phyloP scores from a whole-genome alignment of 139 green algal species.

The Astrephomene gubernaculifera region DNA sequence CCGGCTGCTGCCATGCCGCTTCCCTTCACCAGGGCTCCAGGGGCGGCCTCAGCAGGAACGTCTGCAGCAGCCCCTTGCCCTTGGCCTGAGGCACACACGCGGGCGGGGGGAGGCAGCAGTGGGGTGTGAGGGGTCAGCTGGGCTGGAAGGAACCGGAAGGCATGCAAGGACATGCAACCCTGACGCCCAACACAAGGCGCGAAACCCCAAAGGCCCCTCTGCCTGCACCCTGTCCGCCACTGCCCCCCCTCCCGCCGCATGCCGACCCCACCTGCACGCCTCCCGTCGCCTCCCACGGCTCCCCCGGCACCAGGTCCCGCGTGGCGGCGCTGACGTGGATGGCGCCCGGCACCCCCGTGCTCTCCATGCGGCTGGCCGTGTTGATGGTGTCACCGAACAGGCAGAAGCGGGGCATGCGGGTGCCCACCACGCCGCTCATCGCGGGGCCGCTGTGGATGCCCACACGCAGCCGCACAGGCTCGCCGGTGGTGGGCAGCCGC shows the following conservation, averaged over 20 bases:
- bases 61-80: slow-evolving; percentile 3
- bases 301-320: slow-evolving; percentile 17
- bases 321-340: slow-evolving; percentile 35
- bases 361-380: no score
- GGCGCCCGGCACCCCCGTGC: slow-evolving; percentile 12
- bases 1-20: no score
- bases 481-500: slow-evolving; percentile 29
- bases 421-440: no score
- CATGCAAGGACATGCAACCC: background rate
- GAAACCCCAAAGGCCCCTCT: background rate
- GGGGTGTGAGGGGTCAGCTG: no score
- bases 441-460: slow-evolving; percentile 36
- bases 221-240: no score
- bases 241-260: background rate
- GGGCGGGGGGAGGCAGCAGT: background rate
- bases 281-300: slow-evolving; percentile 38
- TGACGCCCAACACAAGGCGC: no score
- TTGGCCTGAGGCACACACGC: background rate
- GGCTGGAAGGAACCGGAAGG: no score
- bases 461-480: slow-evolving; percentile 29
- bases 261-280: slow-evolving; percentile 15
- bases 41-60: background rate
- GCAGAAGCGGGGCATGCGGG: no score
- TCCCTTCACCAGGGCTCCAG: no score
- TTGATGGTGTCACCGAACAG: no score